Evolutionary conservation across 371 early-diverging fungal species (phyloP), one percentile per base, ranked within the genome.

Genomic region (Blakeslea trispora): DNA sequence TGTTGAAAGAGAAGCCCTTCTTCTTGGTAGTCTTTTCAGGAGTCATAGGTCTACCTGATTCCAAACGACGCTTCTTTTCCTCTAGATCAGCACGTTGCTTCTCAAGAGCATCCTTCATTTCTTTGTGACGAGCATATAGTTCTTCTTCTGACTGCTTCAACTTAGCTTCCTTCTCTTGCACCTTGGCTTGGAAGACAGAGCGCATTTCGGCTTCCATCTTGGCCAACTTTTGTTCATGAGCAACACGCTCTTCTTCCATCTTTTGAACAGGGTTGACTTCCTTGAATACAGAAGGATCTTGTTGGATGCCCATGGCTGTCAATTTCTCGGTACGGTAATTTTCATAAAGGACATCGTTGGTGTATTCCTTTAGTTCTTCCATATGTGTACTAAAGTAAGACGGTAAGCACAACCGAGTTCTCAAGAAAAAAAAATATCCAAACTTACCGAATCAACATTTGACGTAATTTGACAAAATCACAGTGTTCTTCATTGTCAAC

Each of bases 171-270:
- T 97, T 97, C 74, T 98, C 98, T 58, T 94, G 92, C 11, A 98
- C 97, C 85, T 98, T 98, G 63, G 94, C 94, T 72, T 94, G 92
- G 91, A 98, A 97, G 35, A 98, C 97, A 11, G 90, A 84, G 73
- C 91, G 91, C 97, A 98, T 97, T 72, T 98, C 97, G 45, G 91
- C 86, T 70, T 98, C 97, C 97, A 98, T 95, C 86, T 96, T 95
- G 64, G 89, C 82, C 81, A 98, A 84, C 80, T 95, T 95, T 65
- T 87, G 89, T 73, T 98, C 97, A 66, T 98, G 98, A 53, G 91
- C 84, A 17, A 83, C 65, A 46, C 91, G 87, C 76, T 96, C 96
- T 74, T 95, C 95, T 66, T 97, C 98, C 71, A 95, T 79, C 81
- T 93, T 92, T 63, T 89, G 84, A 19, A 92, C 72, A 46, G 97